A percentile compares a stretch with the other conserved stretches of the same genome.
phyloP scores from a whole-genome alignment of 139 green algal species.

The Nannochloris sp. region DNA sequence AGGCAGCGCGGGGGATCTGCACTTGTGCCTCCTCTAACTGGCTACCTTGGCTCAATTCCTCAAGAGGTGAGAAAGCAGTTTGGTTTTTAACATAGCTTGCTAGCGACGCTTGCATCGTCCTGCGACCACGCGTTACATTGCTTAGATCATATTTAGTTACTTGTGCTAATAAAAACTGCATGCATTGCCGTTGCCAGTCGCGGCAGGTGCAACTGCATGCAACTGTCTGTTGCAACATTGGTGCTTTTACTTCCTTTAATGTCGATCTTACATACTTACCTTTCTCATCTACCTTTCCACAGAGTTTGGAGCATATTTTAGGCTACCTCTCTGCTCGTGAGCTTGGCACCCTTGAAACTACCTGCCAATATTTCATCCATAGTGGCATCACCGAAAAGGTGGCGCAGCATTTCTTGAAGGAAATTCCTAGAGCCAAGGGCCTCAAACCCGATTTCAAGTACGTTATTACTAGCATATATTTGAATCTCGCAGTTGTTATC shows the following conservation, averaged over 20 bases:
- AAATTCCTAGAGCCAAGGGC: constrained; percentile 53
- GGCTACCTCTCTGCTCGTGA: constrained; percentile 42
- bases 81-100: background rate
- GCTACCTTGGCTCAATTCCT: background rate
- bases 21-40: background rate
- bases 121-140: too few species aligned
- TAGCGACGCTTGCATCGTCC: too few species aligned
- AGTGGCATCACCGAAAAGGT: constrained; percentile 49
- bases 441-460: constrained; percentile 51
- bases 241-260: background rate
- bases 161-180: background rate
- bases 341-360: constrained; percentile 55
- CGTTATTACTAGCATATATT: constrained; percentile 8
- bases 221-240: background rate
- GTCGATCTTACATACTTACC: background rate
- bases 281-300: background rate
- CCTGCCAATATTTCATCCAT: constrained; percentile 53
- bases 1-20: background rate
- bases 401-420: constrained; percentile 41
- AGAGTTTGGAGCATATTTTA: constrained; percentile 59
- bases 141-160: too few species aligned
- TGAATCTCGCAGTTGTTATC: too few species aligned
- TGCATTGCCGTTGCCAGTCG: background rate
- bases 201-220: background rate
- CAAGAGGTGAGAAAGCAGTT: background rate